These are phyloP conservation scores for Puccinia polysora DNA, from an alignment of 1,284 basidiomycete species.

Conservation along the genomic window DNA sequence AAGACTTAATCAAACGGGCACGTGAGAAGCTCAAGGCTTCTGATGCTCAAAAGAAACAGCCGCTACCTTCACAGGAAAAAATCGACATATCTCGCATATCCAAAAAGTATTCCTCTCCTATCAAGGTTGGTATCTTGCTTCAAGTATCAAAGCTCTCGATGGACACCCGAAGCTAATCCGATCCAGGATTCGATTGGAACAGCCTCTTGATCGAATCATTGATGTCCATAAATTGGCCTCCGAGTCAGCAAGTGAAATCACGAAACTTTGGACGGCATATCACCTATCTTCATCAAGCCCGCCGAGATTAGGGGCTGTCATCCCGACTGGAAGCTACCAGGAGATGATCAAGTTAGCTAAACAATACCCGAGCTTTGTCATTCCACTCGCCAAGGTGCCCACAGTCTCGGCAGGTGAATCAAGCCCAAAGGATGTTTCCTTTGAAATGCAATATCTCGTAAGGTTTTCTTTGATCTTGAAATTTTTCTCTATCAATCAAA, in stretches of 20 bases:
- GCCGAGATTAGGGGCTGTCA: constrained; percentile 70
- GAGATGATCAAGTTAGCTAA: constrained; percentile 64
- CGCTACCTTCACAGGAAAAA: neutral
- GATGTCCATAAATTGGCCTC: constrained; percentile 70
- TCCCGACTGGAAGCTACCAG: constrained; percentile 68
- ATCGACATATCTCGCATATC: neutral
- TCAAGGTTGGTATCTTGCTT: constrained; percentile 15
- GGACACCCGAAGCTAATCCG: neutral
- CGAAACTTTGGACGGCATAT: constrained; percentile 80
- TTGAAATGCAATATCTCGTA: constrained; percentile 40
- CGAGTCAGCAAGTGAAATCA: constrained; percentile 68
- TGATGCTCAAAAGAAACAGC: neutral
- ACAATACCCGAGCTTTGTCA: constrained; percentile 69
- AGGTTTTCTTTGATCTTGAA: neutral
- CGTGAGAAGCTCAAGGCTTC: neutral
- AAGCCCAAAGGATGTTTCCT: neutral
- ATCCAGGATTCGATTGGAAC: neutral
- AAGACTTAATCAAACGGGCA: constrained; percentile 23
- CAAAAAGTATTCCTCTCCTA: constrained; percentile 33
- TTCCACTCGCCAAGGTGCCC: constrained; percentile 59
- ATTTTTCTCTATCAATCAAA: neutral
- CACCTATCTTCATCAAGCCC: constrained; percentile 60
- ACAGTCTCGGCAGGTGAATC: neutral
- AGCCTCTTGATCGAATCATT: constrained; percentile 76
- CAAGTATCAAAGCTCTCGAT: neutral